phyloP scores from a whole-genome alignment of 2,329 filamentous ascomycete species.

The Coniochaeta hoffmannii region DNA sequence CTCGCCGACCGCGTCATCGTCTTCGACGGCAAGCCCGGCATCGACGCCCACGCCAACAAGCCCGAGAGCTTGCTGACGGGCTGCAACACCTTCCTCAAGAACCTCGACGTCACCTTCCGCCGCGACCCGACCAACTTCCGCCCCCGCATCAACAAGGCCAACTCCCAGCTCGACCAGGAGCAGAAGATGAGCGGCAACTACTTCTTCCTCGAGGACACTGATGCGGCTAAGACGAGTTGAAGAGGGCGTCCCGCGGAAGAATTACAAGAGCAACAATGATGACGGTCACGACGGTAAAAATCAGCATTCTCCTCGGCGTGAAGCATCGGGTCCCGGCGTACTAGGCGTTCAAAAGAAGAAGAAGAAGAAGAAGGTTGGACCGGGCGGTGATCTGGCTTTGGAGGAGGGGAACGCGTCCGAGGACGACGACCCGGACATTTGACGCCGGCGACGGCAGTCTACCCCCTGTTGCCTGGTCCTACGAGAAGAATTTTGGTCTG shows the following conservation, averaged over 20 bases:
- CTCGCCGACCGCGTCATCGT: slow-evolving; percentile 92
- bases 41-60: slow-evolving; percentile 78
- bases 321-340: slow-evolving; percentile 40
- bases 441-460: slow-evolving; percentile 51
- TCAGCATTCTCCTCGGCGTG: slow-evolving; percentile 15
- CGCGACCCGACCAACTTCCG: slow-evolving; percentile 94
- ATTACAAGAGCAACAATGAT: slow-evolving; percentile 21
- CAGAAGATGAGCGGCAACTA: slow-evolving; percentile 93
- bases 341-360: slow-evolving; percentile 44
- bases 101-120: slow-evolving; percentile 95
- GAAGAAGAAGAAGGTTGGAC: slow-evolving; percentile 13
- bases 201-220: slow-evolving; percentile 89
- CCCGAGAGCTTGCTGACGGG: slow-evolving; percentile 91
- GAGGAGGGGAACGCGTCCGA: slow-evolving; percentile 48
- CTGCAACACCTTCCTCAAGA: slow-evolving; percentile 95
- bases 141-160: slow-evolving; percentile 95
- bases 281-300: slow-evolving; percentile 10
- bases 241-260: slow-evolving; percentile 51
- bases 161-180: slow-evolving; percentile 94
- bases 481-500: slow-evolving; percentile 20
- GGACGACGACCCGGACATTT: slow-evolving; percentile 60
- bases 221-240: slow-evolving; percentile 48
- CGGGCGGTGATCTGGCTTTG: slow-evolving; percentile 25
- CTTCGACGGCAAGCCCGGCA: slow-evolving; percentile 89
- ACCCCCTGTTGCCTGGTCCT: slow-evolving; percentile 62